Base-by-base conservation (phyloP, 2,329 filamentous ascomycete species). In the Salinomyces thailandicus region DNA sequence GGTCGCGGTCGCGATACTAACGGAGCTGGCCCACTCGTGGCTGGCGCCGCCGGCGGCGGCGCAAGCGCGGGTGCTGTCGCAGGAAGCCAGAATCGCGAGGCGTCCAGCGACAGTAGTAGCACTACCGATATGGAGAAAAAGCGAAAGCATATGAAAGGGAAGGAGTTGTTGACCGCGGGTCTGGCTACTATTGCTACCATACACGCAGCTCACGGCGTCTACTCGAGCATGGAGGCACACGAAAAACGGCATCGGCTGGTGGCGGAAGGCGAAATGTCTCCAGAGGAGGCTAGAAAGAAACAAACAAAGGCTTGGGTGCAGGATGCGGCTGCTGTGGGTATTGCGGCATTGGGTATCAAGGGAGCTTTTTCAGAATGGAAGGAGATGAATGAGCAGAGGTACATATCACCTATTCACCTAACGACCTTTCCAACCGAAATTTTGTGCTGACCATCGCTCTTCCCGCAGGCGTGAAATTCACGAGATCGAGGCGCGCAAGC, bases 121-220 rank as follows among this genome's bases (percentile, higher is more conserved):
- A 58, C 55, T 40, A 58, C 56, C 22, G 76, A 77, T 53, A 75
- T 81, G 62, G 75, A 78, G 53, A 66, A 71, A 47, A 62, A 66
- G 51, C 65, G 69, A 36, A 80, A 77, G 60, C 78, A 79, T 54
- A 68, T 79, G 63, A 69, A 69, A 63, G 72, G 74, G 58, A 79
- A 79, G 60, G 73, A 79, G 65, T 58, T 79, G 51, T 55, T 81
- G 45, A 79, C 76, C 46, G 72, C 75, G 37, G 76, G 77, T 44
- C 62, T 81, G 40, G 77, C 78, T 36, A 77, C 75, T 39, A 71
- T 81, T 41, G 78, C 78, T 24, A 81, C 77, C 18, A 79, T 81
- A 44, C 77, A 81, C 59, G 77, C 77, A 16, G 77, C 74, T 11
- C 76, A 81, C 54, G 71, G 68, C 43, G 66, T 81, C 37, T 77